Percentiles rank a stretch among this genome's conserved stretches.
Conservation (phyloP, 441 rosid genomes). For the Cnidoscolus chayamansa region DNA sequence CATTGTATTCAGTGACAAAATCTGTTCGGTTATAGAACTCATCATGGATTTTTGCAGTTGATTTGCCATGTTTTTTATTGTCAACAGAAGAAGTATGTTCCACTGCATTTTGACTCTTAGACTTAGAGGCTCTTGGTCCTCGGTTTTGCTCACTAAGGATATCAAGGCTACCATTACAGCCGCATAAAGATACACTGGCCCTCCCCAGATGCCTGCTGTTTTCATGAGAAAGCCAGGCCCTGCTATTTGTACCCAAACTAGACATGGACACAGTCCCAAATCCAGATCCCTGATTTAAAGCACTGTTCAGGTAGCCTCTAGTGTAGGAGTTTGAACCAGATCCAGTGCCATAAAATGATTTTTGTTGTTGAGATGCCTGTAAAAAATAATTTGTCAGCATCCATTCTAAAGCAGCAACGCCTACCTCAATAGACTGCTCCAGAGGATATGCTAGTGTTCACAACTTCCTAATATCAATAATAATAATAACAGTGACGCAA, state of each 20-base stretch:
- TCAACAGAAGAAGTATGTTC: constrained; percentile 37
- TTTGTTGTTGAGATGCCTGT: constrained; percentile 62
- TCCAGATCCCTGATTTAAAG: constrained; percentile 44
- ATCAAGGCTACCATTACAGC: constrained; percentile 50
- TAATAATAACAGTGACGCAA: not conserved
- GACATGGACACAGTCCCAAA: constrained; percentile 38
- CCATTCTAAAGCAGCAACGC: constrained; percentile 5
- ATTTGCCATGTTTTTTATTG: constrained; percentile 34
- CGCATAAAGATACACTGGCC: constrained; percentile 43
- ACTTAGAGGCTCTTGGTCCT: constrained; percentile 72
- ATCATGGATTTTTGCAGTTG: constrained; percentile 33
- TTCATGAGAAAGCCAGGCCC: constrained; percentile 44
- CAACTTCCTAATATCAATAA: not conserved
- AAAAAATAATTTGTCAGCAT: constrained; percentile 22
- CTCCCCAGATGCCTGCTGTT: constrained; percentile 52
- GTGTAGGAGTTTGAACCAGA: constrained; percentile 46
- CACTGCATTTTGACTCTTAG: constrained; percentile 44
- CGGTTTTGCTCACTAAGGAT: constrained; percentile 62
- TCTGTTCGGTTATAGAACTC: constrained; percentile 47
- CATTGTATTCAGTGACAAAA: constrained; percentile 51
- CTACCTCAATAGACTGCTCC: not conserved
- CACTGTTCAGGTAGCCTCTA: constrained; percentile 43
- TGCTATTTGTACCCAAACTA: constrained; percentile 43
- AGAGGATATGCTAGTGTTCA: constrained; percentile 1
- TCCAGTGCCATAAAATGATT: constrained; percentile 50